Conservation (phyloP, 345 rosid species). For the Cardiospermum halicacabum region DNA sequence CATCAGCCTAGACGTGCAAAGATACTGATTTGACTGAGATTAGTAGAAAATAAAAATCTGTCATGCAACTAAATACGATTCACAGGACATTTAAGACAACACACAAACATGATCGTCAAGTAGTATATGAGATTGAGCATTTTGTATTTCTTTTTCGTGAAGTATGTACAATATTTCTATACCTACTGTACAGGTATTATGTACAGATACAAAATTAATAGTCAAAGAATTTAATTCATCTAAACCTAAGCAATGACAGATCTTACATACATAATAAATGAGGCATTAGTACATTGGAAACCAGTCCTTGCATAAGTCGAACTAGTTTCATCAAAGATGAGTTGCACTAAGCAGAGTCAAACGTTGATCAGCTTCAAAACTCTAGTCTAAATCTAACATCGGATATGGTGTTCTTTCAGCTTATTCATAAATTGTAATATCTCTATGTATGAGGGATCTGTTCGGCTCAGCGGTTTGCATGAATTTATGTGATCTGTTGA, state of each 20-base stretch:
- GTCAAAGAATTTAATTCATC: neutral
- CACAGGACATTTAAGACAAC: too few relatives aligned
- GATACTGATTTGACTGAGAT: too few relatives aligned
- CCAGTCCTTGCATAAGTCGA: neutral
- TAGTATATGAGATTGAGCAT: too few relatives aligned
- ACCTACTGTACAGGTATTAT: slow-evolving; percentile 13
- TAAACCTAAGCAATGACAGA: neutral
- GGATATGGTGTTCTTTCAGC: slow-evolving; percentile 39
- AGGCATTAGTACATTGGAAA: neutral
- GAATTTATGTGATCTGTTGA: slow-evolving; percentile 97
- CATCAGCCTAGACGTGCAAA: too few relatives aligned
- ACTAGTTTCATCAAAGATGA: neutral
- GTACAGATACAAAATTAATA: slow-evolving; percentile 1
- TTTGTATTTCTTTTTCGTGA: neutral
- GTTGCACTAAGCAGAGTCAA: neutral
- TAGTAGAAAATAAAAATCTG: too few relatives aligned
- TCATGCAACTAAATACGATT: too few relatives aligned
- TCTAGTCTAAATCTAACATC: neutral
- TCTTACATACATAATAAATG: slow-evolving; percentile 5
- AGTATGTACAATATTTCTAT: slow-evolving; percentile 11
- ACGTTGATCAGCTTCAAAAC: neutral
- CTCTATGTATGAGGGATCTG: slow-evolving; percentile 79
- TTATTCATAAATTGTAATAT: slow-evolving; percentile 58
- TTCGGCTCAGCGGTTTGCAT: slow-evolving; percentile 81
- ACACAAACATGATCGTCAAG: too few relatives aligned